These are phyloP conservation scores for Rhodotorula mucilaginosa DNA, from an alignment of 1,284 basidiomycete genomes.

Conservation along the genomic window DNA sequence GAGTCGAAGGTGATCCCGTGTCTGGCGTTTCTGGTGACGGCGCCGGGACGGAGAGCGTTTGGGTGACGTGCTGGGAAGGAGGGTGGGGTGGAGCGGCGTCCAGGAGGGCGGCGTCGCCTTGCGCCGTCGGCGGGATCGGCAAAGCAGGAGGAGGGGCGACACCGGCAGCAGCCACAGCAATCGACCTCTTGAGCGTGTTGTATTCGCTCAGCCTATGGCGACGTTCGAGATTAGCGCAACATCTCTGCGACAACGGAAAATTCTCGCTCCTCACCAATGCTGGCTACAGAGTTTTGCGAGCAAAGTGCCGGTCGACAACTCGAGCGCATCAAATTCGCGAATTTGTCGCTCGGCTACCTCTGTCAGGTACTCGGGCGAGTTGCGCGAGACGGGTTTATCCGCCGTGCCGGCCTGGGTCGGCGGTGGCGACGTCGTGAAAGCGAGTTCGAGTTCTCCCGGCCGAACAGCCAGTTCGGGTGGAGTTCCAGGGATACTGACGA, in stretches of 20 bases:
- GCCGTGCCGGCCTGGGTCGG: neutral
- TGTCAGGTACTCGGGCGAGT: neutral
- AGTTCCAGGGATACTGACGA: neutral
- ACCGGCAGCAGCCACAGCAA: conserved; percentile 9
- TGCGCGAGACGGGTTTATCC: neutral
- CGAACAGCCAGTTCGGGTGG: neutral
- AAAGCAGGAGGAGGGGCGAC: neutral
- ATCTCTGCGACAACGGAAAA: neutral
- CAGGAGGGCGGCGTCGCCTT: neutral
- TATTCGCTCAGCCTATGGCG: conserved; percentile 25
- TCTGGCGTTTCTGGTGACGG: too few relatives aligned
- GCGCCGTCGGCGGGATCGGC: neutral
- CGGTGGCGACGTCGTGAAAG: neutral
- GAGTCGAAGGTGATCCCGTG: too few relatives aligned
- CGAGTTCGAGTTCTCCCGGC: too few relatives aligned
- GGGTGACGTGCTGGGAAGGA: neutral
- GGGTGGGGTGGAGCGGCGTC: neutral
- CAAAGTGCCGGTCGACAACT: neutral
- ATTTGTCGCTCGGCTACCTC: conserved; percentile 23
- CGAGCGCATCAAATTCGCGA: conserved; percentile 9
- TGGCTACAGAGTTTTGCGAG: conserved; percentile 26
- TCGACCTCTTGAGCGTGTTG: conserved; percentile 32
- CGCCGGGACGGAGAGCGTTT: neutral
- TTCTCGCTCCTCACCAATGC: conserved; percentile 12
- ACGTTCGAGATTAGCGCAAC: neutral